Evolutionary conservation across 768 basidiomycete genomes (phyloP), one percentile per base, ranked within the genome.

Genomic region (Podaxis carcinomalis): DNA sequence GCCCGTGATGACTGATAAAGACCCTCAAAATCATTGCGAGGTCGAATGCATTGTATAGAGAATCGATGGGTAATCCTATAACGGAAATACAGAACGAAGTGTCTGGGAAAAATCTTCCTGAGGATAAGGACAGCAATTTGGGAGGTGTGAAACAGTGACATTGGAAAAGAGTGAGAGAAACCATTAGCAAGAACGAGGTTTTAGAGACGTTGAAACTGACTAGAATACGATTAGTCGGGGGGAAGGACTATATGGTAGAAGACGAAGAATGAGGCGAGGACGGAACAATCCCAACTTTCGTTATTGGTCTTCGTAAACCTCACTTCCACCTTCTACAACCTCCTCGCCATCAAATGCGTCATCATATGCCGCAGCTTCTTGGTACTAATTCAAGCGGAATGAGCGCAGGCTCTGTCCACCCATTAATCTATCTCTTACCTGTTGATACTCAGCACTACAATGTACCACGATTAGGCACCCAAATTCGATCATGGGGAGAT

Each of bases 381-480:
- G 74, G 51, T 74, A 76, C 73, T 75, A 64, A 3, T 19, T 25
- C 9, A n/a, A 55, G 28, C 7, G 19, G 4, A 19, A 28, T 47
- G 28, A 50, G 21, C 6, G 16, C 14, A 57, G 19, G 46, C 47
- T 9, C 16, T 14, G 13, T 51, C 57, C n/a, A 58, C 46, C 46
- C 53, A 25, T 51, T 37, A 3, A 37, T 36, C 53, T 49, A 35
- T 16, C 21, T 16, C 25, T 59, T 27, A 85, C 89, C 80, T 92
- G 92, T 71, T 95, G 92, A 75, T 96, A 96, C 70, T 98, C 95
- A 59, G 92, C 83, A 62, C 90, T 92, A 14, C 23, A 25, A 63
- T 47, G 42, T 37, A 32, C 27, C 61, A 35, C 35, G 1, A 54
- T 58, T 14, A 23, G 57, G 32, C 19, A 65, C 10, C 5, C 42